Percentiles rank a stretch among this genome's conserved stretches.
phyloP scores from a whole-genome alignment of 2,329 filamentous ascomycete species.

The Sclerotinia trifoliorum region DNA sequence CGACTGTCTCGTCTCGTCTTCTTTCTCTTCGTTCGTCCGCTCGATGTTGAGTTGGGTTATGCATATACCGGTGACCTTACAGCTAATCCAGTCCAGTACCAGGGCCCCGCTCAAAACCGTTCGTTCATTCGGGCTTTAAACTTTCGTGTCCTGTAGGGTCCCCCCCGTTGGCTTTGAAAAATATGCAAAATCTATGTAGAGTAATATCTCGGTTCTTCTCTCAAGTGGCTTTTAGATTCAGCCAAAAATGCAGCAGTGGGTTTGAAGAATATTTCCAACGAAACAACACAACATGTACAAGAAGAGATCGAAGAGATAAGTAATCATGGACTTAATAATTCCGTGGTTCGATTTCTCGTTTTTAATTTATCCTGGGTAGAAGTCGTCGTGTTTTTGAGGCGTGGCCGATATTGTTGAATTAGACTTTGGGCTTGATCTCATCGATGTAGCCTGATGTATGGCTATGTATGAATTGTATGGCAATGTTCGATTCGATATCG shows the following conservation, averaged over 20 bases:
- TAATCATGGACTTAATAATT: not conserved
- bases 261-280: not conserved
- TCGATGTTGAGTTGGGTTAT: conserved; percentile 1
- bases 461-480: conserved; percentile 16
- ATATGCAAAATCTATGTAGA: conserved; percentile 1
- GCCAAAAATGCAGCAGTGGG: not conserved
- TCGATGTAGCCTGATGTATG: conserved; percentile 19
- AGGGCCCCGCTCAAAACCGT: conserved; percentile 15
- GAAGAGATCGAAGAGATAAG: not conserved
- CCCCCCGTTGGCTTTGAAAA: not conserved
- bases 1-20: not conserved
- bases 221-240: conserved; percentile 11
- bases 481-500: conserved; percentile 11
- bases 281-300: not conserved
- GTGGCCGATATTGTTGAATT: not conserved
- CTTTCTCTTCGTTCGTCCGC: conserved; percentile 12
- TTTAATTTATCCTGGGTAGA: not conserved
- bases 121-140: conserved; percentile 6
- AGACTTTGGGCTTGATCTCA: conserved; percentile 3
- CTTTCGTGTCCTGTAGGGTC: conserved; percentile 10
- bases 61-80: conserved; percentile 9
- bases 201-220: not conserved
- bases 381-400: not conserved
- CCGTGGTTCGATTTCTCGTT: not conserved
- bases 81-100: conserved; percentile 16